Evolutionary conservation across 1,139 yeast genomes (phyloP).

Genomic region (Keqinozyma sinolaborantium): DNA sequence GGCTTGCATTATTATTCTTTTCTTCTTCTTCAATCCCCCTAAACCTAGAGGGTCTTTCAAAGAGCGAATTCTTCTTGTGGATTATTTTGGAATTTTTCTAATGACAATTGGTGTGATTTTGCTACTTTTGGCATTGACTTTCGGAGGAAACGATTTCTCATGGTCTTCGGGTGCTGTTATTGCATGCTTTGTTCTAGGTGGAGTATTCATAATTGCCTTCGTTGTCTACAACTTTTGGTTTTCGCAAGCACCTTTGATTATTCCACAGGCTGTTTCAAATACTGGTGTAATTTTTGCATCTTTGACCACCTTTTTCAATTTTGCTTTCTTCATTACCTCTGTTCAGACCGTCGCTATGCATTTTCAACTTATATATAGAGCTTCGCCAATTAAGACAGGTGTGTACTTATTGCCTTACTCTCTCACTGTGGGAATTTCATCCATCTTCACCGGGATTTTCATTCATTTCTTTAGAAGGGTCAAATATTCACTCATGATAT

Average conservation of each 20-base stretch:
- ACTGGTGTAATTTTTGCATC: conserved; percentile 38
- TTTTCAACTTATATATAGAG: conserved; percentile 51
- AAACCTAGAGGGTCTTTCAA: conserved; percentile 35
- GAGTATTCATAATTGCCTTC: conserved; percentile 35
- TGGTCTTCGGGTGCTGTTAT: conserved; percentile 56
- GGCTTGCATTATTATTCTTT: conserved; percentile 42
- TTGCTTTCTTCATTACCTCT: conserved; percentile 42
- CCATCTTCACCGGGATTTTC: conserved; percentile 43
- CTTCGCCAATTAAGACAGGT: conserved; percentile 55
- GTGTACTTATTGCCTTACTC: conserved; percentile 53
- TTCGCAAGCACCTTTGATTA: conserved; percentile 46
- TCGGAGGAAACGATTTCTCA: conserved; percentile 30
- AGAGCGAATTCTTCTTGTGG: conserved; percentile 37
- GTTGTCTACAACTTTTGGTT: conserved; percentile 45
- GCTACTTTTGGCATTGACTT: conserved; percentile 29
- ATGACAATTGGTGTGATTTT: conserved; percentile 27
- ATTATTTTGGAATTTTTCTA: conserved; percentile 29
- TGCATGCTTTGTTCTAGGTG: conserved; percentile 53
- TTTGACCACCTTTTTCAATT: conserved; percentile 32
- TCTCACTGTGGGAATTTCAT: conserved; percentile 47
- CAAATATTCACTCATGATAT: conserved; percentile 44
- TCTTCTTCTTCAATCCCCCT: conserved; percentile 56
- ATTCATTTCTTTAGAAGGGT: conserved; percentile 45
- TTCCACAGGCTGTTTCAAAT: conserved; percentile 33
- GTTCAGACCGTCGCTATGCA: conserved; percentile 49